phyloP scores from a whole-genome alignment of 176 grass and related monocot genomes.

The Aegilops bicornis region DNA sequence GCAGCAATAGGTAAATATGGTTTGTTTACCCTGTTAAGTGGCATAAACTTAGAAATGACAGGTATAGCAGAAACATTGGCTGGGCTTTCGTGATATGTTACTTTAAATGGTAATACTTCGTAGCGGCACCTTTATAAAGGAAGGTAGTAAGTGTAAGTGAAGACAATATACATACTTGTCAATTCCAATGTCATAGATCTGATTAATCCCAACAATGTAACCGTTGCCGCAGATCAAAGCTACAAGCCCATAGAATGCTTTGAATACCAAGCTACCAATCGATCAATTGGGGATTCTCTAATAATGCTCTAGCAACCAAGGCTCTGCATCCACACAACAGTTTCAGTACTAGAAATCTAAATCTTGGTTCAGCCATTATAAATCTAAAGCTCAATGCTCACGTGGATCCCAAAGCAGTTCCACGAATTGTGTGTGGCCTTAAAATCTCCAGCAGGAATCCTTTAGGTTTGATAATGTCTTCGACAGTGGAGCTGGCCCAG shows the following conservation, averaged over 20 bases:
- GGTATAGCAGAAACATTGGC: neutral
- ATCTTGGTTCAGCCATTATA: neutral
- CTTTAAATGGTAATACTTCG: neutral
- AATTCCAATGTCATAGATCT: conserved; percentile 94
- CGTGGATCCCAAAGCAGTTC: conserved; percentile 93
- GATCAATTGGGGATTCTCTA: conserved; percentile 83
- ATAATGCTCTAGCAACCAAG: conserved; percentile 88
- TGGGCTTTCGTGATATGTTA: neutral
- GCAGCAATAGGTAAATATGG: conserved; percentile 97
- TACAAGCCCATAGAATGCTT: conserved; percentile 73
- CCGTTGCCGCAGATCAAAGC: conserved; percentile 86
- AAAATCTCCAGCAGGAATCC: conserved; percentile 96
- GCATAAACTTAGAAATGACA: conserved; percentile 31
- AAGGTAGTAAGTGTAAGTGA: neutral
- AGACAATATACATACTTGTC: conserved; percentile 77
- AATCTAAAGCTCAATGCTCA: conserved; percentile 25
- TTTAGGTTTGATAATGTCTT: conserved; percentile 59
- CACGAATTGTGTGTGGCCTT: conserved; percentile 92
- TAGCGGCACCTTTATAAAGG: neutral
- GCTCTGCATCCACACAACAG: conserved; percentile 52
- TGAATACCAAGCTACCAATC: conserved; percentile 82
- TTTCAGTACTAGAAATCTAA: conserved; percentile 4
- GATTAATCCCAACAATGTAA: conserved; percentile 98
- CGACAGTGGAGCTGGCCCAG: conserved; percentile 40
- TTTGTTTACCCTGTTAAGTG: conserved; percentile 82